Base-by-base conservation (phyloP, 495 filamentous ascomycete genomes). In the Neurospora tetraspora region DNA sequence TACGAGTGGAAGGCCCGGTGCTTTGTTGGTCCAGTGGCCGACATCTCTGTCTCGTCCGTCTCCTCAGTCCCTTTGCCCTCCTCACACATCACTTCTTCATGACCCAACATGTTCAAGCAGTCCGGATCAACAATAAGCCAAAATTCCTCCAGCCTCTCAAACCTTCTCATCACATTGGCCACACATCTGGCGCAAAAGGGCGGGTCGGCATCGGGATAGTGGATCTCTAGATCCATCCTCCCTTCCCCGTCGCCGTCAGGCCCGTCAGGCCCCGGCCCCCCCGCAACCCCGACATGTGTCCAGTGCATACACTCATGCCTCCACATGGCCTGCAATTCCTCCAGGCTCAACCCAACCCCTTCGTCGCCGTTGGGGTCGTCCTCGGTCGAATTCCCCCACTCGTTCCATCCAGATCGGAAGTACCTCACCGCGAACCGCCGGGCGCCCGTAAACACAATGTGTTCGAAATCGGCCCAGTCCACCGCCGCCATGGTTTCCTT, bases 371-470 rank as follows among this genome's bases (percentile, higher is more conserved):
- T 27, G 18, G 42, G 42, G 42, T 65, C 27, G 27, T 65, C 53
- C 2, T 65, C 27, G 10, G 14, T 27, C 70, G 72, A 37, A 42
- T 34, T 65, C 10, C 69, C 12, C 53, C 27, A 65, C 23, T 34
- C 61, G 16, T 76, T 75, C 74, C 74, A 76, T 11, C 65, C 68
- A 1, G 16, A n/a, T 31, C 69, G 23, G n/a, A 65, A 65, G 7
- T 78, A 78, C 40, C 73, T 20, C 9, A 79, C 43, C 69, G 73
- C 78, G 10, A 79, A 69, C 39, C 71, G 31, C 36, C 74, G 37
- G 14, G 72, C 76, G 34, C 70, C 47, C 5, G 23, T 59, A 68
- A 77, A 78, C 6, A 79, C 53, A 2, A 77, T 36, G 37, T 79
- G 76, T 39, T 70, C 45, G n/a, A 40, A 69, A 31, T 79, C 74